These are phyloP conservation scores for Pisolithus microcarpus DNA, from an alignment of 768 basidiomycete species.

Conservation along the genomic window DNA sequence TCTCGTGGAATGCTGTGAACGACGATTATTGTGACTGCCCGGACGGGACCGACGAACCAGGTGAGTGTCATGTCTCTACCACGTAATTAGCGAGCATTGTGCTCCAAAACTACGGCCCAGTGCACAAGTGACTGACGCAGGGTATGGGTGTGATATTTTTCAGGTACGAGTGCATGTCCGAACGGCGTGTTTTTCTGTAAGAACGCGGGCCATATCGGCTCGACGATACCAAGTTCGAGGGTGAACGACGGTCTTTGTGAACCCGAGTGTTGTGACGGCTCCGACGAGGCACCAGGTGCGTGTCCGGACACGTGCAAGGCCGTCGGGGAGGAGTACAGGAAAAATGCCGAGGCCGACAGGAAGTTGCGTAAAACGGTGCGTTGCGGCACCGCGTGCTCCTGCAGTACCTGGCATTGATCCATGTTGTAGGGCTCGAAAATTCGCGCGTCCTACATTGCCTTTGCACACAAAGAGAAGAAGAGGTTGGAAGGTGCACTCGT, in stretches of 20 bases:
- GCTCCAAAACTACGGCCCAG: too few relatives aligned
- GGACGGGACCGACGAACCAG: conserved; percentile 95
- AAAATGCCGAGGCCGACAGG: conserved; percentile 60
- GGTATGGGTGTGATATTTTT: conserved; percentile 3
- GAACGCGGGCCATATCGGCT: conserved; percentile 85
- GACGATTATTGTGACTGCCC: conserved; percentile 93
- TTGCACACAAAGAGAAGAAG: conserved; percentile 84
- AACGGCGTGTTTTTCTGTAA: conserved; percentile 73
- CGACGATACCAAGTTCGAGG: conserved; percentile 67
- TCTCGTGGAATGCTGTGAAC: conserved; percentile 78
- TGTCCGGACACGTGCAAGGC: conserved; percentile 75
- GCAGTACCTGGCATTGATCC: neutral
- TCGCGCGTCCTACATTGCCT: conserved; percentile 78
- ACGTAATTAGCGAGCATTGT: neutral
- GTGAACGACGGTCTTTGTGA: conserved; percentile 95
- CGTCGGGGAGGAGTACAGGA: conserved; percentile 63
- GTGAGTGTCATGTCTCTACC: conserved; percentile 29
- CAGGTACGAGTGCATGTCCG: conserved; percentile 82
- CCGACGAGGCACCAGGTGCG: conserved; percentile 78
- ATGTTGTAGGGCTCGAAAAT: conserved; percentile 77
- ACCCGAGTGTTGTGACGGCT: conserved; percentile 90
- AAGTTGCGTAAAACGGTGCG: conserved; percentile 77
- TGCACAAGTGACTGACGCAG: conserved; percentile 4
- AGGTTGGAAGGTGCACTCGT: conserved; percentile 62
- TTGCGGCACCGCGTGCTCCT: conserved; percentile 3